Conservation (phyloP, 208 protist species). For the Trypanosoma rangeli region DNA sequence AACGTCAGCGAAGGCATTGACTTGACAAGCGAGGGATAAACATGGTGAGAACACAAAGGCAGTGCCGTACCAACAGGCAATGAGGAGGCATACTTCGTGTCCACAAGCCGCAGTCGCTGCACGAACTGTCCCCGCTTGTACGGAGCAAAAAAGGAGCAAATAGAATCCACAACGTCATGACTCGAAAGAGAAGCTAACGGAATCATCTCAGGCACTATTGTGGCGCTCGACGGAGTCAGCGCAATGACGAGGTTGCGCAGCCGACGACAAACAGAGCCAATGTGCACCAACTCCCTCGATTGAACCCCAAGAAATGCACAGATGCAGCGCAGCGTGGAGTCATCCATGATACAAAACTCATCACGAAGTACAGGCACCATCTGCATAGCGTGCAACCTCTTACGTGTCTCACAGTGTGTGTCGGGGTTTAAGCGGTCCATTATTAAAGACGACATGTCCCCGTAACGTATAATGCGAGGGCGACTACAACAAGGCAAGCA, state of each 20-base stretch:
- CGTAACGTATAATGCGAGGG: conserved; percentile 37
- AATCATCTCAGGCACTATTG: conserved; percentile 43
- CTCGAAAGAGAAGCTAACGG: conserved; percentile 32
- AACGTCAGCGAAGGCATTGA: conserved; percentile 42
- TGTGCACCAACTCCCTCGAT: conserved; percentile 28
- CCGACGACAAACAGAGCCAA: conserved; percentile 50
- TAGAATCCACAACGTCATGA: conserved; percentile 22
- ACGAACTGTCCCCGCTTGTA: conserved; percentile 52
- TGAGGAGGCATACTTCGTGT: conserved; percentile 35
- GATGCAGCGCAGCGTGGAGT: conserved; percentile 35
- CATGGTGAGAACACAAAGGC: conserved; percentile 28
- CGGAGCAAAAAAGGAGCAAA: conserved; percentile 35
- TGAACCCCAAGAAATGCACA: conserved; percentile 38
- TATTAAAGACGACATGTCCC: conserved; percentile 34
- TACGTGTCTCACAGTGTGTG: conserved; percentile 35
- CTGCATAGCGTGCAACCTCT: conserved; percentile 37
- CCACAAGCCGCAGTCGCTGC: conserved; percentile 30
- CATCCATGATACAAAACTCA: conserved; percentile 39
- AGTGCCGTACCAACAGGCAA: conserved; percentile 10
- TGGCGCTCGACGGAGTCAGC: conserved; percentile 14
- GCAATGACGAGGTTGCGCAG: conserved; percentile 38
- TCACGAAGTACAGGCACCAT: conserved; percentile 38
- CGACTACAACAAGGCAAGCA: background rate
- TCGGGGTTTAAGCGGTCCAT: conserved; percentile 31
- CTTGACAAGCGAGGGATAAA: conserved; percentile 43